Evolutionary conservation across 441 rosid species (phyloP), one percentile per base, ranked within the genome.

Genomic region (Pelargonium fulgidum): DNA sequence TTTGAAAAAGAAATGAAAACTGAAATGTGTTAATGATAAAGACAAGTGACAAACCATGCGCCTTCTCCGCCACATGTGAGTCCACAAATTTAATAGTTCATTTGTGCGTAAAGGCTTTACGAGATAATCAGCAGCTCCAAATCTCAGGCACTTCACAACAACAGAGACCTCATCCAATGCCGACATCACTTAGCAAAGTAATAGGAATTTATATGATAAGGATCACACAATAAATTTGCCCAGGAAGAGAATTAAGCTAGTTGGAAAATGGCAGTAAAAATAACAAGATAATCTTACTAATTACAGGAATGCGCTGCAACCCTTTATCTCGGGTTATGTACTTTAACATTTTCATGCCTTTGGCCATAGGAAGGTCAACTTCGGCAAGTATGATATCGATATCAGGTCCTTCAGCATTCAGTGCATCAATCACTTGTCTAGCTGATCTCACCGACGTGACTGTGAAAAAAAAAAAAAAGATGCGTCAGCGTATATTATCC

Each of bases 61-160:
- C 80, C 97, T 76, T 81, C 99, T 85, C 80, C 99, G 87, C 99
- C 99, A 93, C 97, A 93, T 86, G 85, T 93, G 97, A 7, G 96
- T 91, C 99, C 99, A 93, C 78, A 93, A 81, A 83, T 91, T 93
- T 76, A 93, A 79, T 70, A 93, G 82, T 79, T 91, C 99, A 81
- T 93, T 93, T 44, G 93, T 88, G 9, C 97, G 91, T 65, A 88
- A 76, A 48, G 94, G 94, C 86, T 88, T 88, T 20, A 88, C 89
- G 73, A 88, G 91, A 83, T 86, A 88, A 81, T 86, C 91, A 3
- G 89, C 87, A 7, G 91, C 94, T 72, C 94, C 94, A 67, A 86
- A 73, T 73, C 94, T 88, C 87, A 93, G 83, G 91, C 99, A 93
- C 77, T 91, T 93, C 50, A 93, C 97, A 67, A 91, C 99, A 71